These are phyloP conservation scores for Quercus dentata DNA, from an alignment of 306 rosid species.

Conservation along the genomic window DNA sequence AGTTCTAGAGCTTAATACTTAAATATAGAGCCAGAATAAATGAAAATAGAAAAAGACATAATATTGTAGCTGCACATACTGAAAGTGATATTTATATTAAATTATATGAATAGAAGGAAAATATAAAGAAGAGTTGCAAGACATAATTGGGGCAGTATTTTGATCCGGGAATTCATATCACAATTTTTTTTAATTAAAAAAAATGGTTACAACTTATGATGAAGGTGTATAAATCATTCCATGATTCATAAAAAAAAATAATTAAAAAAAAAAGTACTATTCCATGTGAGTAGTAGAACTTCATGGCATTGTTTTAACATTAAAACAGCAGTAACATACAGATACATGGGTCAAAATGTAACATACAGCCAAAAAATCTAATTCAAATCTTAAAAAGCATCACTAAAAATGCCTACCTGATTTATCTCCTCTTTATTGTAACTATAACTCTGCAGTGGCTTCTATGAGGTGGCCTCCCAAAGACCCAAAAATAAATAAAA, in stretches of 20 bases:
- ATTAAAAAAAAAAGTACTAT: not conserved
- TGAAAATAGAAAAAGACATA: too few species aligned
- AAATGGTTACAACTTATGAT: not conserved
- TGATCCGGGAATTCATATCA: not conserved
- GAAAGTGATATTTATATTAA: too few species aligned
- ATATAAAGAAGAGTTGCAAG: too few species aligned
- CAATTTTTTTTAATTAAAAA: not conserved
- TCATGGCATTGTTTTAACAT: not conserved
- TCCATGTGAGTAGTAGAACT: not conserved
- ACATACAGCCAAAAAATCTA: not conserved
- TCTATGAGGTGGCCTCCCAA: too few species aligned
- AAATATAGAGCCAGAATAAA: too few species aligned
- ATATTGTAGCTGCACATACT: too few species aligned
- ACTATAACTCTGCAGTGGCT: too few species aligned
- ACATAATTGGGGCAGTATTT: too few species aligned
- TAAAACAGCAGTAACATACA: slow-evolving; percentile 15
- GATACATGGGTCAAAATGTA: slow-evolving; percentile 11
- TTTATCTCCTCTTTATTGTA: slow-evolving; percentile 34
- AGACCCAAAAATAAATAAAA: too few species aligned
- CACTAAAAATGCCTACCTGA: slow-evolving; percentile 46
- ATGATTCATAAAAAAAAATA: not conserved
- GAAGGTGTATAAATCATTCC: not conserved
- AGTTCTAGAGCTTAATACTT: too few species aligned
- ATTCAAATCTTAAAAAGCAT: too few species aligned
- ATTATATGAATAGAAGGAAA: too few species aligned